These are phyloP conservation scores for Xylaria sp. DNA, from an alignment of 2,329 filamentous ascomycete genomes.

Conservation along the genomic window DNA sequence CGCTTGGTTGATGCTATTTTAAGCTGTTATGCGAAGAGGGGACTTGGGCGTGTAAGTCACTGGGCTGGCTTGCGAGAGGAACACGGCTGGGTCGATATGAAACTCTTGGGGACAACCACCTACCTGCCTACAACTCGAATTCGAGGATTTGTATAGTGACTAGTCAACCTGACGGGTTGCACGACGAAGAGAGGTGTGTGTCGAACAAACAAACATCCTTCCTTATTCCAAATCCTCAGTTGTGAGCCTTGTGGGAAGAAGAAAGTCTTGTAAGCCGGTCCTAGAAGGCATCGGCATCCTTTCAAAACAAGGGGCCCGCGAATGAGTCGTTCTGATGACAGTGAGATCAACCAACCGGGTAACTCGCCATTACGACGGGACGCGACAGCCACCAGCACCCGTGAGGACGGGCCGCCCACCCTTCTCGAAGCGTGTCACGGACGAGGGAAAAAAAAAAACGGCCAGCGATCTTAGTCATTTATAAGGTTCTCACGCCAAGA, in stretches of 20 bases:
- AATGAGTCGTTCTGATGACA: constrained; percentile 19
- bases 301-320: background rate
- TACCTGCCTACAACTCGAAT: no score
- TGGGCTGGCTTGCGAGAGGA: no score
- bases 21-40: background rate
- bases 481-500: constrained; percentile 28
- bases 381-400: constrained; percentile 21
- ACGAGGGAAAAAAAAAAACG: constrained; percentile 2
- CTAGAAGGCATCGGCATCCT: background rate
- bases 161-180: no score
- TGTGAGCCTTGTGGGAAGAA: no score
- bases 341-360: constrained; percentile 14
- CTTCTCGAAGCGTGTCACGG: constrained; percentile 16
- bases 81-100: no score
- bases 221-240: no score
- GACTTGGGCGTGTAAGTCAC: background rate
- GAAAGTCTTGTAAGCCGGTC: background rate
- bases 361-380: constrained; percentile 16
- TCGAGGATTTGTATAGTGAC: no score
- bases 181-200: no score
- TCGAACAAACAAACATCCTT: no score
- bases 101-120: no score
- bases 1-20: background rate
- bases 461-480: background rate
- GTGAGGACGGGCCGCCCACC: constrained; percentile 17